A percentile compares a stretch with the other conserved stretches of the same genome.
Conservation (phyloP, 768 basidiomycete genomes). For the Strobilomyces dryophilus region DNA sequence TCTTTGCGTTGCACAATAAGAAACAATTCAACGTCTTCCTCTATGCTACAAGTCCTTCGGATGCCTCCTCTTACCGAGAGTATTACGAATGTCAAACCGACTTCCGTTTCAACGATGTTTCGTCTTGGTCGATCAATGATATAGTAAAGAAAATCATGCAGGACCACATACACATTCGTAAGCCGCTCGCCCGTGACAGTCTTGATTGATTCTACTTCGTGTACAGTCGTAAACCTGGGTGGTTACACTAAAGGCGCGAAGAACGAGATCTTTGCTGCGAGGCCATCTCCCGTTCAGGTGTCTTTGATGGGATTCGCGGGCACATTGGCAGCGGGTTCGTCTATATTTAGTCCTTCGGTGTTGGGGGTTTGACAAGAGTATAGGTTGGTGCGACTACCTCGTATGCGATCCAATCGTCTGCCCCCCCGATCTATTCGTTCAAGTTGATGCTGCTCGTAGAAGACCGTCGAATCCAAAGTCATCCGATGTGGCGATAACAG, state of each 20-base stretch:
- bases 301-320: conserved; percentile 51
- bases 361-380: not conserved
- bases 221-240: conserved; percentile 40
- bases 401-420: conserved; percentile 42
- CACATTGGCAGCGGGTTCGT: conserved; percentile 37
- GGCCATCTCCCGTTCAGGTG: conserved; percentile 46
- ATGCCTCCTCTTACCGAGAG: conserved; percentile 40
- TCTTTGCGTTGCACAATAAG: conserved; percentile 41
- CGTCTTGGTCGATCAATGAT: conserved; percentile 32
- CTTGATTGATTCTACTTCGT: not conserved
- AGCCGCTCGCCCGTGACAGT: conserved; percentile 13
- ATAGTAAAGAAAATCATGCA: conserved; percentile 38
- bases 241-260: conserved; percentile 51
- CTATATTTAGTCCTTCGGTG: not conserved
- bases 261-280: conserved; percentile 49
- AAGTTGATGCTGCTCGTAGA: conserved; percentile 26
- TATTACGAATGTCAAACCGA: conserved; percentile 39
- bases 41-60: conserved; percentile 48
- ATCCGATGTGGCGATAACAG: conserved; percentile 6
- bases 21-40: conserved; percentile 39
- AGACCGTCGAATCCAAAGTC: not conserved
- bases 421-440: conserved; percentile 37
- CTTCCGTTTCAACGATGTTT: conserved; percentile 40
- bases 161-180: conserved; percentile 46
- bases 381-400: conserved; percentile 48